These are phyloP conservation scores for Colletotrichum lini DNA, from an alignment of 2,329 filamentous ascomycete genomes.

Conservation along the genomic window DNA sequence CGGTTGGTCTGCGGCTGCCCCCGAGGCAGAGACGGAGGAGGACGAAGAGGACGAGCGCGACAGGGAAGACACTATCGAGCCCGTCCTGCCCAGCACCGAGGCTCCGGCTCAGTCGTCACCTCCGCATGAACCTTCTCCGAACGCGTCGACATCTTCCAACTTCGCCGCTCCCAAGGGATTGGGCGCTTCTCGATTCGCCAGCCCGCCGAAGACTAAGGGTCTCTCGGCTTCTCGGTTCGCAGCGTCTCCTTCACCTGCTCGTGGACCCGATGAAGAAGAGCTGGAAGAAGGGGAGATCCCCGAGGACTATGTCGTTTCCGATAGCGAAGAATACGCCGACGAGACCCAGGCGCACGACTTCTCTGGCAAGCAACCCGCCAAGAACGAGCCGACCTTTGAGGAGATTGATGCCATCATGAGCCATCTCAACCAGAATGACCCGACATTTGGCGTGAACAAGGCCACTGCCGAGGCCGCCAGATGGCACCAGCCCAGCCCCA, in stretches of 20 bases:
- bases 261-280: constrained; percentile 47
- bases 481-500: constrained; percentile 63
- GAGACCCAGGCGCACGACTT: constrained; percentile 19
- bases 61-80: constrained; percentile 42
- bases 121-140: constrained; percentile 44
- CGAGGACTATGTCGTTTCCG: constrained; percentile 40
- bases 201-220: constrained; percentile 57
- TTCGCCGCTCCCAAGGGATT: constrained; percentile 54
- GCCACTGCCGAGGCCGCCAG: constrained; percentile 57
- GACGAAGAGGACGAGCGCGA: constrained; percentile 43
- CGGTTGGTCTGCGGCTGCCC: constrained; percentile 23
- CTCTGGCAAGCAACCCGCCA: constrained; percentile 32
- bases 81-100: constrained; percentile 26
- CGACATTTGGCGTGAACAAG: constrained; percentile 81
- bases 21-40: constrained; percentile 41
- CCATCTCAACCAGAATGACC: constrained; percentile 81
- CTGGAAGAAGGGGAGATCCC: constrained; percentile 44
- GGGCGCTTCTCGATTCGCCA: constrained; percentile 64
- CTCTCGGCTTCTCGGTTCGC: constrained; percentile 63
- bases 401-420: constrained; percentile 96
- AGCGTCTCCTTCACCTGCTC: constrained; percentile 55
- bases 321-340: constrained; percentile 25
- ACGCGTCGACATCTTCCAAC: constrained; percentile 41
- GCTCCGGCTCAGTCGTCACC: constrained; percentile 17
- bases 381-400: constrained; percentile 73